Percentiles rank a stretch among this genome's conserved stretches.
Conservation (phyloP, 768 basidiomycete species). For the Lentinula edodes region DNA sequence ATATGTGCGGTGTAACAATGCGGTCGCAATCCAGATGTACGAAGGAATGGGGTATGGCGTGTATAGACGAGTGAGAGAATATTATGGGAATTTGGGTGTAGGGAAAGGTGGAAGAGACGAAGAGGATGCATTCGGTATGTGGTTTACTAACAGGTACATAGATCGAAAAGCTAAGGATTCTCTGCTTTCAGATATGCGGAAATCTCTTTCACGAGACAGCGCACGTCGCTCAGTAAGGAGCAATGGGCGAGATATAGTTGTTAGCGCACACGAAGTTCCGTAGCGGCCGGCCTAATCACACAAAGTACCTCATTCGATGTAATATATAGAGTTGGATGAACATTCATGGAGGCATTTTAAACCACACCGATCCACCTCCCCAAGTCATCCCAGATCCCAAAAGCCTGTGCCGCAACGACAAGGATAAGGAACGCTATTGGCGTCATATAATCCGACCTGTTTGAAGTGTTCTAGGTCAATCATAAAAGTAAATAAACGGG, state of each 20-base stretch:
- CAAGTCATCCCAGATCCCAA: background rate
- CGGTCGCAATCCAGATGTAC: conserved; percentile 85
- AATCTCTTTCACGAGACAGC: conserved; percentile 61
- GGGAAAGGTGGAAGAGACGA: conserved; percentile 78
- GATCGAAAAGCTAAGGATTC: background rate
- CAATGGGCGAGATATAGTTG: conserved; percentile 70
- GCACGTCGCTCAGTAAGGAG: conserved; percentile 58
- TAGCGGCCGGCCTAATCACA: conserved; percentile 15
- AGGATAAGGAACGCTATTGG: background rate
- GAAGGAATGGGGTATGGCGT: conserved; percentile 92
- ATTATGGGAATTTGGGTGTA: conserved; percentile 73
- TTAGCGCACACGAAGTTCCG: conserved; percentile 55
- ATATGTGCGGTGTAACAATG: conserved; percentile 87
- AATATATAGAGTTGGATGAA: background rate
- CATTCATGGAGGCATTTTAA: background rate
- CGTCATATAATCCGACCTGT: background rate
- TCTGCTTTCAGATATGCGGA: conserved; percentile 51
- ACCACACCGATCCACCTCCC: background rate
- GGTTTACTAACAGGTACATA: background rate
- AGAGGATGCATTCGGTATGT: conserved; percentile 88
- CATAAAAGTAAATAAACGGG: no score
- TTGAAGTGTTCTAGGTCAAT: background rate
- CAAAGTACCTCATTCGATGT: background rate
- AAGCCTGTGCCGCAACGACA: background rate
- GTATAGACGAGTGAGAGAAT: conserved; percentile 85